Conservation (phyloP, 2,329 filamentous ascomycete species). For the Exophiala spinifera region DNA sequence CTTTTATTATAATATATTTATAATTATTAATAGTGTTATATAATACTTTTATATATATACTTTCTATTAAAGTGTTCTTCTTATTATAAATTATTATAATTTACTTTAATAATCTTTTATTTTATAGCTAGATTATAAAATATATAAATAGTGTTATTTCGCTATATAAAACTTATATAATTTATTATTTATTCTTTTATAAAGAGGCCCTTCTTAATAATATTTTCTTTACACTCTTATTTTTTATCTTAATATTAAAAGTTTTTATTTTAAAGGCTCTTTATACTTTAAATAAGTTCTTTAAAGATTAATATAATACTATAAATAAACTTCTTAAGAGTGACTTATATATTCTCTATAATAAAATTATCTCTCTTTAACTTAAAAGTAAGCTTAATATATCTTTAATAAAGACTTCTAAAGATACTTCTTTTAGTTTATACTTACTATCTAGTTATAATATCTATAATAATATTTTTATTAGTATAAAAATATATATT, state of each 20-base stretch:
- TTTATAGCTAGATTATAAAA: not conserved
- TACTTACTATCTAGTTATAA: not conserved
- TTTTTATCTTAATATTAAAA: not conserved
- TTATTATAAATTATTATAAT: constrained; percentile 11
- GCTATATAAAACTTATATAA: not conserved
- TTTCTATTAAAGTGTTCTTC: constrained; percentile 3
- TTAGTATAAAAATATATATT: not conserved
- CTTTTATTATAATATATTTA: no score
- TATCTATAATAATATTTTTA: not conserved
- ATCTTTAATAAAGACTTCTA: not conserved
- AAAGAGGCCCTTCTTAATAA: not conserved
- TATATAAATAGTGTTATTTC: constrained; percentile 5
- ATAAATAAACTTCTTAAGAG: no score
- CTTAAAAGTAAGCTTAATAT: no score
- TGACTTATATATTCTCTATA: no score
- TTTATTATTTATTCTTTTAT: constrained; percentile 4
- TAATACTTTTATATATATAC: constrained; percentile 4
- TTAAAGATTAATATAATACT: no score
- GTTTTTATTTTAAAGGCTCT: not conserved
- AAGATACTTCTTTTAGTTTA: constrained; percentile 1
- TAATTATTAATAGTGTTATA: no score
- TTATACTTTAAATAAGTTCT: not conserved
- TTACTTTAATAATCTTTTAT: constrained; percentile 4
- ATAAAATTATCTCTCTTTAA: no score
- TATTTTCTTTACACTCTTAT: not conserved